Percentiles rank a stretch among this genome's conserved stretches.
These are phyloP conservation scores for Piedraia hortae DNA, from an alignment of 2,329 filamentous ascomycete genomes.

Conservation along the genomic window DNA sequence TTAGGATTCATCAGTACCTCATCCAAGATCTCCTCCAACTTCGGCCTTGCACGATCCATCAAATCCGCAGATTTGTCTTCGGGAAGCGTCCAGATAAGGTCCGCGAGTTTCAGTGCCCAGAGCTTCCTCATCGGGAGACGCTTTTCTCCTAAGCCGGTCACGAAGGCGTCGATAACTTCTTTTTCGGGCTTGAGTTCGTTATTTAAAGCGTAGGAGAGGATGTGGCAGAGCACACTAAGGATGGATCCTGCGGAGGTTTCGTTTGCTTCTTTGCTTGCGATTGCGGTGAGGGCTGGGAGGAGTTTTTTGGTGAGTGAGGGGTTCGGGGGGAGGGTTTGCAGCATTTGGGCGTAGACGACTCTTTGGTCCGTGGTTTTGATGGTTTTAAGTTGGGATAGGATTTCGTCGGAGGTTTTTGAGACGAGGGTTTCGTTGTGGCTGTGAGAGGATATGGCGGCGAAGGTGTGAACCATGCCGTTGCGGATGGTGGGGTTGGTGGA, in stretches of 20 bases:
- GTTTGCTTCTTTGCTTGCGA: conserved; percentile 65
- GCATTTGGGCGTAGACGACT: conserved; percentile 54
- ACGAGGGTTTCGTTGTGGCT: conserved; percentile 32
- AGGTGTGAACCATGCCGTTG: conserved; percentile 45
- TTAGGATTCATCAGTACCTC: conserved; percentile 57
- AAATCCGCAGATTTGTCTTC: conserved; percentile 20
- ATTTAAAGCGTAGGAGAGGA: conserved; percentile 34
- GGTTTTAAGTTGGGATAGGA: conserved; percentile 50
- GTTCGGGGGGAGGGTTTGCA: conserved; percentile 35
- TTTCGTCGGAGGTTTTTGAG: conserved; percentile 45
- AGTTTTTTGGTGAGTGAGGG: conserved; percentile 36
- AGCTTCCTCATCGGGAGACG: conserved; percentile 46
- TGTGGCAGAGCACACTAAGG: conserved; percentile 39
- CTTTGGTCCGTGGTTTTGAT: conserved; percentile 75
- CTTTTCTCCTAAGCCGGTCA: conserved; percentile 69
- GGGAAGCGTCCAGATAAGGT: conserved; percentile 35
- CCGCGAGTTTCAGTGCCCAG: conserved; percentile 52
- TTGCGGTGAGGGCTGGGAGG: conserved; percentile 33
- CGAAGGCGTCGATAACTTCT: conserved; percentile 37
- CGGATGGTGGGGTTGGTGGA: conserved; percentile 62
- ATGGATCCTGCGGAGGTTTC: conserved; percentile 57
- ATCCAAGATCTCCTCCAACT: conserved; percentile 41
- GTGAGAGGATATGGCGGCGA: conserved; percentile 37
- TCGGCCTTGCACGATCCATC: conserved; percentile 23
- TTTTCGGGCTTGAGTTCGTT: conserved; percentile 35